These are phyloP conservation scores for Triticum dicoccoides DNA, from an alignment of 176 grass and related monocot species.

Conservation along the genomic window DNA sequence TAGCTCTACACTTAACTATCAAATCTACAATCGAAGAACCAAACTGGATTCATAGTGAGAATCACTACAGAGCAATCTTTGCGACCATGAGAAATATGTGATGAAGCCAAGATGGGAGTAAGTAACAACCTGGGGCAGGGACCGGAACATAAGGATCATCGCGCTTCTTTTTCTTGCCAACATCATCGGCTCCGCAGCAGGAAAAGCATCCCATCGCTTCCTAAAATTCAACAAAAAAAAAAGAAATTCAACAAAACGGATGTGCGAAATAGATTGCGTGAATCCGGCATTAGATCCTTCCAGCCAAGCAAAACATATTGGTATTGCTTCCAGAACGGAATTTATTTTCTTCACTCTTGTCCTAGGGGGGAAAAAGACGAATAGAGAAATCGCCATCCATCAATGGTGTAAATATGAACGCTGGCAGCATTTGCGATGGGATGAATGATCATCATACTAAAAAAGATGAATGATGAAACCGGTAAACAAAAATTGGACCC, in stretches of 20 bases:
- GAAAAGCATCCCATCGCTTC: conserved; percentile 48
- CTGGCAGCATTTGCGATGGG: not conserved
- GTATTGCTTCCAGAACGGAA: not conserved
- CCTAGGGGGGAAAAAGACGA: not conserved
- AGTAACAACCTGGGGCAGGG: conserved; percentile 25
- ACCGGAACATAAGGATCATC: conserved; percentile 33
- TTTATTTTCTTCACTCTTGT: not conserved
- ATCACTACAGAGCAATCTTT: not conserved
- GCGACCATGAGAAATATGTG: not conserved
- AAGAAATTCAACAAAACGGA: not conserved
- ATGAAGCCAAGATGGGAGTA: not conserved
- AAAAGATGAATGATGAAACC: not conserved
- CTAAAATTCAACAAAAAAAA: not conserved
- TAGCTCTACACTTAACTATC: not conserved
- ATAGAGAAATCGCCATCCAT: not conserved
- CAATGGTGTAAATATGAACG: not conserved
- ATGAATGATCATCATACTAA: not conserved
- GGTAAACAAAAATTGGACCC: not conserved
- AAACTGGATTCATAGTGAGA: not conserved
- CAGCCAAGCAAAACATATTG: not conserved
- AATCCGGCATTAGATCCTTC: not conserved
- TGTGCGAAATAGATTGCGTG: not conserved
- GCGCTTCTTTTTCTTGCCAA: conserved; percentile 45
- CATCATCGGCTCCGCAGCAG: conserved; percentile 36
- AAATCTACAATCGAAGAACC: not conserved